These are phyloP conservation scores for Groenewaldozyma salmanticensis DNA, from an alignment of 805 yeast genomes.

Conservation along the genomic window DNA sequence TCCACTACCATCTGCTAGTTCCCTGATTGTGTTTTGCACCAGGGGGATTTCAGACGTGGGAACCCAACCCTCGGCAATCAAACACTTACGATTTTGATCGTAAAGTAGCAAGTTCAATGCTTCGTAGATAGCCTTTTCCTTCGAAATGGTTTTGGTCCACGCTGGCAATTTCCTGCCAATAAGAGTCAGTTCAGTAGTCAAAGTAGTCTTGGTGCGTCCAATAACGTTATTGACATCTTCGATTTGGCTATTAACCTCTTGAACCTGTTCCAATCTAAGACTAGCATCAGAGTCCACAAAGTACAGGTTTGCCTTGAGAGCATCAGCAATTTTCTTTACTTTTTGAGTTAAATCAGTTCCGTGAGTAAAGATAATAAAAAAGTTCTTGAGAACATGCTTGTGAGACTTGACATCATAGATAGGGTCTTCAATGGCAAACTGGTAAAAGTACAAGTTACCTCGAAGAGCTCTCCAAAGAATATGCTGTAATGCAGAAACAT, in stretches of 20 bases:
- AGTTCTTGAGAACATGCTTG: constrained; percentile 56
- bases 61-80: constrained; percentile 95
- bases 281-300: constrained; percentile 43
- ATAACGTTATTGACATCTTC: constrained; percentile 51
- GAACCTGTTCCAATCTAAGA: constrained; percentile 28
- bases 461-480: constrained; percentile 88
- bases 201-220: constrained; percentile 55
- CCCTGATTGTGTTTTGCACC: constrained; percentile 59
- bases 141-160: constrained; percentile 61
- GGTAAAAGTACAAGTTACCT: constrained; percentile 78
- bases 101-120: constrained; percentile 72
- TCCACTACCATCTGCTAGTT: constrained; percentile 43
- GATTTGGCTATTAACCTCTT: constrained; percentile 38
- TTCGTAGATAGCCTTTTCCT: constrained; percentile 77
- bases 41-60: constrained; percentile 65
- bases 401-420: constrained; percentile 53
- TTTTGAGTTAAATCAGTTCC: constrained; percentile 66
- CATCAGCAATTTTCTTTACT: constrained; percentile 76
- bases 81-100: constrained; percentile 73
- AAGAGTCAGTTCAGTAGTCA: constrained; percentile 67
- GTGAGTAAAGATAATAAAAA: constrained; percentile 85
- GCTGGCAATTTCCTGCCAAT: constrained; percentile 63
- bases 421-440: constrained; percentile 61
- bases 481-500: constrained; percentile 61
- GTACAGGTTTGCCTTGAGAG: constrained; percentile 75